These are phyloP conservation scores for Kentomonas sorsogonicus DNA, from an alignment of 208 protist genomes.

Conservation along the genomic window DNA sequence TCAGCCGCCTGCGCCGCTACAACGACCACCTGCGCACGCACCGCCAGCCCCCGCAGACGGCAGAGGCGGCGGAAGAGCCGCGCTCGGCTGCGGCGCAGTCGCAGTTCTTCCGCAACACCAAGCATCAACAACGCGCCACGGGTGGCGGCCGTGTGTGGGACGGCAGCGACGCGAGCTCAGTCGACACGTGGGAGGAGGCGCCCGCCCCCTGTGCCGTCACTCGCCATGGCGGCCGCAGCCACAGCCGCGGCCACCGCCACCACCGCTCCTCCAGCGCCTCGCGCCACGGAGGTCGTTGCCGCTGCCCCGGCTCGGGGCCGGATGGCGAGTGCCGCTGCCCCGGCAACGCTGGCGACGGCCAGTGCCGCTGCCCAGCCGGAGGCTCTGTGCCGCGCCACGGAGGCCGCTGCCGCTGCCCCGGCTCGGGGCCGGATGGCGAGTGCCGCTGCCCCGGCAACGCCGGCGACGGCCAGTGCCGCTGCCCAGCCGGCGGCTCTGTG, in stretches of 20 bases:
- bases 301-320: background rate
- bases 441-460: constrained; percentile 1
- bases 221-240: background rate
- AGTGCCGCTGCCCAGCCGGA: background rate
- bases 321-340: no score
- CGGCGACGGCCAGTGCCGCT: background rate
- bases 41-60: no score
- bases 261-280: background rate
- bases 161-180: background rate
- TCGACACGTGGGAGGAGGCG: no score
- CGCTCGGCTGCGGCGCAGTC: no score
- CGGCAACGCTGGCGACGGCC: background rate
- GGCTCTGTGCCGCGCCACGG: background rate
- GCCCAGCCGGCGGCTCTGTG: background rate
- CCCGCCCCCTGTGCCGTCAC: no score
- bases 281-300: background rate
- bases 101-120: no score
- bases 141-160: background rate
- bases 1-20: no score
- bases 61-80: no score
- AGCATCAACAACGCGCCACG: background rate
- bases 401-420: background rate
- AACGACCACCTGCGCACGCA: no score
- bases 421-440: no score
- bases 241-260: background rate